phyloP scores from a whole-genome alignment of 108 stramenopile species.

The Aureococcus anophagefferens region DNA sequence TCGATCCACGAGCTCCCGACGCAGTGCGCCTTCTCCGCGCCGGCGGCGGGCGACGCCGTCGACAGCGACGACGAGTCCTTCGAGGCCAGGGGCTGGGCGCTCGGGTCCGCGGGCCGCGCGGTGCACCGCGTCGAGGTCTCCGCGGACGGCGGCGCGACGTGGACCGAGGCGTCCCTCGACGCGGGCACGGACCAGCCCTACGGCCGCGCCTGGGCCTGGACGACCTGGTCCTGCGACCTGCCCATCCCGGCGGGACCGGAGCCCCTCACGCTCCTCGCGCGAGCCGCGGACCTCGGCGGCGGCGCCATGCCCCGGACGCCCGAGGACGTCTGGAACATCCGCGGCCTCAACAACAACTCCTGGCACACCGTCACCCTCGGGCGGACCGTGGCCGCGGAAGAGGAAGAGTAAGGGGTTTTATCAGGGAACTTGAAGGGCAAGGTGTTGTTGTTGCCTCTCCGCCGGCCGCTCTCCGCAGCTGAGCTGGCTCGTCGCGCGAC shows the following conservation, averaged over 20 bases:
- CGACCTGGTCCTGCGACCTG: slow-evolving; percentile 43
- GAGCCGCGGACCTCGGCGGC: slow-evolving; percentile 37
- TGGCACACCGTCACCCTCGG: slow-evolving; percentile 34
- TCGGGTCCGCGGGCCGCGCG: slow-evolving; percentile 39
- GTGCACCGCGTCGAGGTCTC: slow-evolving; percentile 53
- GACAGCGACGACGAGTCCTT: slow-evolving; percentile 22
- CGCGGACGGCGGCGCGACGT: slow-evolving; percentile 51
- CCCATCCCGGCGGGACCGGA: slow-evolving; percentile 1
- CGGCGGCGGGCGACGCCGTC: slow-evolving; percentile 3
- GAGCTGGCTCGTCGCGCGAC: too few species aligned
- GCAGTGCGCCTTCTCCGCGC: slow-evolving; percentile 25
- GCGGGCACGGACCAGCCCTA: slow-evolving; percentile 23
- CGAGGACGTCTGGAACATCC: slow-evolving; percentile 44
- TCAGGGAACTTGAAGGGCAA: too few species aligned
- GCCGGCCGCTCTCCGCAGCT: too few species aligned
- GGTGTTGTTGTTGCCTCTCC: too few species aligned
- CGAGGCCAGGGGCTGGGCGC: slow-evolving; percentile 42
- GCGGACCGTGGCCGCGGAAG: too few species aligned
- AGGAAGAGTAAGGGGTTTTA: too few species aligned
- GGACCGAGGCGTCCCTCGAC: slow-evolving; percentile 28
- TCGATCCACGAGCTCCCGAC: slow-evolving; percentile 44
- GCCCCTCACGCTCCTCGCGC: slow-evolving; percentile 30
- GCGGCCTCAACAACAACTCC: slow-evolving; percentile 49
- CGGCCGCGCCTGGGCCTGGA: slow-evolving; percentile 42
- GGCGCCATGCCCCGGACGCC: slow-evolving; percentile 42